Base-by-base conservation (phyloP, 345 rosid species). In the Lagerstroemia speciosa region DNA sequence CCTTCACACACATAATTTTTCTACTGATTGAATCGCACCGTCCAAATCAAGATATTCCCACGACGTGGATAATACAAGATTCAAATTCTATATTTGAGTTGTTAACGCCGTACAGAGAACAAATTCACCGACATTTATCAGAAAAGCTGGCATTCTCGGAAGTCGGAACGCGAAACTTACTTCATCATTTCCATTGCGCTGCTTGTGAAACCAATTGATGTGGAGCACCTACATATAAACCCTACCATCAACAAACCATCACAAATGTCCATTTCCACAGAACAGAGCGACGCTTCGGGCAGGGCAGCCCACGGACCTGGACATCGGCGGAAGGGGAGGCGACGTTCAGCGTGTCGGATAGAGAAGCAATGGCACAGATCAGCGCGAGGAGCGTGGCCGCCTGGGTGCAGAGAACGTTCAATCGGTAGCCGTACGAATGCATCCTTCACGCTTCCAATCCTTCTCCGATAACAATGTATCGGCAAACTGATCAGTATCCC, bases 361-460 rank as follows among this genome's bases (percentile, higher is more conserved):
- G 69, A 19, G 98, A 95, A 3, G 91, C 83, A 60, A 92, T 82
- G 73, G 85, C 91, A 71, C 99, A 92, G 69, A 95, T 85, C 52
- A 95, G 74, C 0, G 97, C 97, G 30, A 95, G 83, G 38, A 92
- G 83, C 36, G 96, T 92, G n/a, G 89, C 69, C 22, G 90, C 78
- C 66, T 90, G 86, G 2, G 99, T 95, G 37, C 92, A 72, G 79
- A 95, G 75, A 36, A 92, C 94, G 72, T 92, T 95, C 16, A 90
- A 88, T 81, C 98, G 86, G 86, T 87, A 88, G 65, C 86, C 86
- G 71, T 88, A 92, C 7, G 98, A 76, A 86, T 95, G 98, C 99
- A 95, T 94, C 67, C 14, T 55, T 65, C 27, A n/a, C n/a, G n/a
- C n/a, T n/a, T 31, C 63, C 58, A 5, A 19, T 50, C 14, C 45